Evolutionary conservation across 73 alveolate species (phyloP), one percentile per base, ranked within the genome.

Genomic region (Stentor coeruleus): DNA sequence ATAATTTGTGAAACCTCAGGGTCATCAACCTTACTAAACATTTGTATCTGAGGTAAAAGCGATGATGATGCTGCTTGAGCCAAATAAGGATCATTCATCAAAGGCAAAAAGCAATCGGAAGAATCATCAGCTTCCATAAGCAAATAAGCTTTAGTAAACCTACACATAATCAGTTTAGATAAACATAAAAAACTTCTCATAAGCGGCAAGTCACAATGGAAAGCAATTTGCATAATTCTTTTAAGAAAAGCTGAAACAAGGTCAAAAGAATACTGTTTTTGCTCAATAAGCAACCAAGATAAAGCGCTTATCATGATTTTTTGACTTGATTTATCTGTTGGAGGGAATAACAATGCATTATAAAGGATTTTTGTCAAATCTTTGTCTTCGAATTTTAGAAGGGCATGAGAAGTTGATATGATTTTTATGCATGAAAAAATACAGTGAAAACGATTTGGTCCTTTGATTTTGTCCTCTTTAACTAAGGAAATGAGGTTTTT

Each of bases 151-250:
- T 66, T 66, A 1, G 79, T 37, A 31, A 20, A 66, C 40, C n/a
- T 66, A 20, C 14, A 20, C 37, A 66, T 66, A 33, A 66, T 66
- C 2, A 15, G 37, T 33, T 66, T 66, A 0, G 79, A 20, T 26
- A 66, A 40, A 66, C 40, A 66, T 11, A 66, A 20, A 20, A 66
- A 11, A 33, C 40, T 31, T 33, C 37, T 66, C 79, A 66, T 66
- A 28, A 66, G 37, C 33, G 0, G 42, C 40, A 66, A 31, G 2
- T 66, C 79, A 2, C 79, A 66, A 31, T 66, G 79, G 33, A 66
- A 66, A 66, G 79, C 79, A 33, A 66, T 33, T 66, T 66, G 79
- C 41, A 66, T 20, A 33, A 66, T 66, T 66, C 79, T 66, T 33
- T 66, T 66, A 28, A 66, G 33, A 66, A 20, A 66, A 2, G 79